A percentile compares a stretch with the other conserved stretches of the same genome.
Conservation (phyloP, 495 filamentous ascomycete species). For the Pyrenula aspistea region DNA sequence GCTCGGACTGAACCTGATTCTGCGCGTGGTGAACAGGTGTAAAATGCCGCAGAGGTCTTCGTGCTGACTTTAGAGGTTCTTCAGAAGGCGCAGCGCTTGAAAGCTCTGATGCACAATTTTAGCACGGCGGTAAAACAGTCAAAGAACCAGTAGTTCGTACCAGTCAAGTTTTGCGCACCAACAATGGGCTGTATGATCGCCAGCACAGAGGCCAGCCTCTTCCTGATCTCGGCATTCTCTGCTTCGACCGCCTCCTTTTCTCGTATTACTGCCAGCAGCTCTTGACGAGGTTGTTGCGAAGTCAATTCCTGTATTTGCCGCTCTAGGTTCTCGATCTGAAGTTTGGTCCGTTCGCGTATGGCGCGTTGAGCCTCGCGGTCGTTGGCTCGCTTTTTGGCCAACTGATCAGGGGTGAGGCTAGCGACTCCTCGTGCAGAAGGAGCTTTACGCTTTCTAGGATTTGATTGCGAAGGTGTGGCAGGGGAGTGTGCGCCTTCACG, state of each 20-base stretch:
- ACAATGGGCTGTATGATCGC: conserved; percentile 53
- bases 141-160: conserved; percentile 5
- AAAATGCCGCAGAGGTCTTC: neutral
- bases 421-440: conserved; percentile 51
- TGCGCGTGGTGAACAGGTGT: neutral
- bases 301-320: conserved; percentile 57
- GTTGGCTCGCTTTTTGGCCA: conserved; percentile 73
- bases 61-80: neutral
- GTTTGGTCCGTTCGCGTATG: conserved; percentile 71
- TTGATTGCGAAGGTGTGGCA: neutral
- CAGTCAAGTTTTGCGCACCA: conserved; percentile 16
- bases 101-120: neutral
- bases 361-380: conserved; percentile 81
- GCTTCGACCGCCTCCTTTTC: conserved; percentile 58
- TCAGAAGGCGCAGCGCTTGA: neutral
- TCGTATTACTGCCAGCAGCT: conserved; percentile 56
- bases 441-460: conserved; percentile 28
- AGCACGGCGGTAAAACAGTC: neutral
- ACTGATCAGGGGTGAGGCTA: conserved; percentile 59
- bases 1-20: neutral
- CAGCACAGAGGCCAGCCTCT: conserved; percentile 45
- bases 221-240: conserved; percentile 60
- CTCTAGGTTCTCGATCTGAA: conserved; percentile 69
- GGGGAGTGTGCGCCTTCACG: neutral
- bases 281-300: conserved; percentile 64